Base-by-base conservation (phyloP, 306 rosid genomes). In the Fragaria ananassa region DNA sequence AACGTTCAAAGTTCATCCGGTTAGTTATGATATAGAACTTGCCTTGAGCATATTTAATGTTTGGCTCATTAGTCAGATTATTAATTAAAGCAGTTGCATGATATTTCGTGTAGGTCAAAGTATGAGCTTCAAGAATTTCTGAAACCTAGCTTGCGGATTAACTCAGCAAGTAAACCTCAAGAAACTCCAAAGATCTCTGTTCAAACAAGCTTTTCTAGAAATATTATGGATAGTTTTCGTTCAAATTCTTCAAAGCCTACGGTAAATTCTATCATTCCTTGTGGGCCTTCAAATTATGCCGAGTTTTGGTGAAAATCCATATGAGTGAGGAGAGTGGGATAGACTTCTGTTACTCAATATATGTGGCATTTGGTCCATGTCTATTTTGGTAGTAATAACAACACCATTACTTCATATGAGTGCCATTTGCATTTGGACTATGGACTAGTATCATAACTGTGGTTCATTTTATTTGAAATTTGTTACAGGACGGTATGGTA, bases 111-210 rank as follows among this genome's bases (percentile, higher is more conserved):
- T 82, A 96, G 99, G 86, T 85, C 96, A 65, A 96, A 96, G 77
- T 96, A 96, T 83, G 99, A 96, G 85, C 68, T 72, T 70, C 99
- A 96, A 83, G 93, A 84, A 61, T 96, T 96, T 84, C 82, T 96
- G 87, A 96, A 96, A 83, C 96, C 99, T n/a, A 87, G 93, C 84
- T 81, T 96, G 91, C 93, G 99, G 79, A 96, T 96, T 80, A 76
- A 82, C 64, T 91, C 92, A 42, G 41, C 69, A 17, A 64, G 35
- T 64, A 64, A 64, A 64, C 10, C n/a, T 64, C 46, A 17, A 64
- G 69, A 64, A 64, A 34, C 69, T 34, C 46, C 69, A 76, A 85
- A 84, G 82, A 76, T 83, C 83, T 76, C 86, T 78, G 74, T 79
- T 54, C 80, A 79, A 71, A 78, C 95, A 72, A 91, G 76, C 83